Conservation (phyloP, 148 eudicot species). For the Rhododendron ferrugineum region DNA sequence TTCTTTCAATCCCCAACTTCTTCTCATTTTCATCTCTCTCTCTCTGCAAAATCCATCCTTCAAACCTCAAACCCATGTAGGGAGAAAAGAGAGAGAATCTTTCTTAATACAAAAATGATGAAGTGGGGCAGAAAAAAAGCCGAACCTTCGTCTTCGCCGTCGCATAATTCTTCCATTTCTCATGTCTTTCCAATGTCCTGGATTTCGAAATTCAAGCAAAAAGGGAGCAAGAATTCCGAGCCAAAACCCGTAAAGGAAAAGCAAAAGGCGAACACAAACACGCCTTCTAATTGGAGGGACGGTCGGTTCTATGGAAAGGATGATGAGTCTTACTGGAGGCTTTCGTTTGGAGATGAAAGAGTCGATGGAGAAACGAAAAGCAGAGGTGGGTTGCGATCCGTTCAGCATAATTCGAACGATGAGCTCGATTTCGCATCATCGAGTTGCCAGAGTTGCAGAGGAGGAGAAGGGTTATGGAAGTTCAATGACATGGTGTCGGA, state of each 20-base stretch:
- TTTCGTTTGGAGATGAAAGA: conserved; percentile 28
- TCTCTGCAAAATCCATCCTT: background rate
- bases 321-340: conserved; percentile 45
- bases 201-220: conserved; percentile 50
- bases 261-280: conserved; percentile 10
- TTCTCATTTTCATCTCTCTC: background rate
- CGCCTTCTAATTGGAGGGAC: conserved; percentile 19
- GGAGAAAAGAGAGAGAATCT: background rate
- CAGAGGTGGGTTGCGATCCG: conserved; percentile 6
- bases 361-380: background rate
- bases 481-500: conserved; percentile 15
- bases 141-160: conserved; percentile 21
- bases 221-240: conserved; percentile 8
- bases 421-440: conserved; percentile 11
- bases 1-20: background rate
- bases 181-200: conserved; percentile 49
- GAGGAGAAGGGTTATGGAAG: conserved; percentile 6
- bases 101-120: conserved; percentile 25
- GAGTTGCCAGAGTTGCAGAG: conserved; percentile 18
- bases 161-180: conserved; percentile 28
- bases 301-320: conserved; percentile 34
- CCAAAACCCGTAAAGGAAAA: conserved; percentile 11
- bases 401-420: conserved; percentile 28
- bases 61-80: background rate
- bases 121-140: conserved; percentile 56